Evolutionary conservation across 2,329 filamentous ascomycete genomes (phyloP).

Genomic region (Aureobasidium namibiae): DNA sequence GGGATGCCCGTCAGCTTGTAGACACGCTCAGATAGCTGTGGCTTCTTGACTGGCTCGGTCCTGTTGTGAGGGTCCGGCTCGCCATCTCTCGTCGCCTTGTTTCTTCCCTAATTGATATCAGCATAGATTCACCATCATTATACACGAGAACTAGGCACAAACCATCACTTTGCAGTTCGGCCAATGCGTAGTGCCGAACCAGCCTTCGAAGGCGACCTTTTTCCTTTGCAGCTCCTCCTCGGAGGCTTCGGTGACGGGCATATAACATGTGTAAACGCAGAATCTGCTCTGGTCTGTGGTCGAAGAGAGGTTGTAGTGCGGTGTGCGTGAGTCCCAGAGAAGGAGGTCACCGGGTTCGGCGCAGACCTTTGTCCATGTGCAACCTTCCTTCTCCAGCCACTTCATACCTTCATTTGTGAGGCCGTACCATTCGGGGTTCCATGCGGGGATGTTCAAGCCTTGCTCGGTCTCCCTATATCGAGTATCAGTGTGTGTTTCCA

Average conservation of each 20-base stretch:
- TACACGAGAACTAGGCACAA: not conserved
- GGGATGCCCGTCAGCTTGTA: slow-evolving; percentile 43
- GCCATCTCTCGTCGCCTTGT: slow-evolving; percentile 25
- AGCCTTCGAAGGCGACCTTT: slow-evolving; percentile 25
- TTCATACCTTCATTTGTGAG: slow-evolving; percentile 20
- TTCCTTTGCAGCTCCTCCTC: slow-evolving; percentile 28
- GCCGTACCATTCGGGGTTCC: slow-evolving; percentile 27
- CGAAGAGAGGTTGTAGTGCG: slow-evolving; percentile 27
- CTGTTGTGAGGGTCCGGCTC: slow-evolving; percentile 28
- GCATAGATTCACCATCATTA: not conserved
- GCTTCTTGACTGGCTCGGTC: slow-evolving; percentile 32
- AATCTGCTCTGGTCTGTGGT: slow-evolving; percentile 25
- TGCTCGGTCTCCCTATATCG: not conserved
- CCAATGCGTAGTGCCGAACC: slow-evolving; percentile 27
- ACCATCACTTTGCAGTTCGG: too few relatives aligned
- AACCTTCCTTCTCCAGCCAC: slow-evolving; percentile 20
- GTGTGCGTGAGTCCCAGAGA: slow-evolving; percentile 20
- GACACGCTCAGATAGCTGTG: slow-evolving; percentile 32
- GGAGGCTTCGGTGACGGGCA: slow-evolving; percentile 27
- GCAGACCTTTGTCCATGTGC: slow-evolving; percentile 16
- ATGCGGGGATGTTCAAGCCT: slow-evolving; percentile 20
- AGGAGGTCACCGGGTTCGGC: slow-evolving; percentile 17
- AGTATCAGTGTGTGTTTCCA: not conserved
- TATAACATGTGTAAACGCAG: slow-evolving; percentile 29
- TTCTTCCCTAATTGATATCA: slow-evolving; percentile 18